Base-by-base conservation (phyloP, 257 asterid species). In the Nicotiana knightiana region DNA sequence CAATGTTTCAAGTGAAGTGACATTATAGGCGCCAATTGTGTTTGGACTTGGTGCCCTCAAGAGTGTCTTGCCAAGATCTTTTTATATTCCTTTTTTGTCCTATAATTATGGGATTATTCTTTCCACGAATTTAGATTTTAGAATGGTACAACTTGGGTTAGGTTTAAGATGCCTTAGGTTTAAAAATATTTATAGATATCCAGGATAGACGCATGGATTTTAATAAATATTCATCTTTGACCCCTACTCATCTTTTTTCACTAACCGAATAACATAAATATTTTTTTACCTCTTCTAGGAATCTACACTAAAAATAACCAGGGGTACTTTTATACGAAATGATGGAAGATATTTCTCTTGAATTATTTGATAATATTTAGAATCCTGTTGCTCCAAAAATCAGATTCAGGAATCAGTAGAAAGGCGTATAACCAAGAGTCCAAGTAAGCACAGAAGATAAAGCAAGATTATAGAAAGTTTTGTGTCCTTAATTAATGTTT, bases 161-260 rank as follows among this genome's bases (percentile, higher is more conserved):
- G 79, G 79, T 83, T 83, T 66, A 48, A 83, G 86, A 83, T 85
- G 86, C 79, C 84, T 57, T 1, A 63, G 53, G 51, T 57, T 21
- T 67, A 78, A 83, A 78, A 83, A 26, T 73, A 63, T 77, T 76
- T 84, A 6, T 6, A 51, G 12, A n/a, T 18, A 32, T 84, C 55
- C 33, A 58, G 75, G 53, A 73, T 24, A 48, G 35, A 73, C 28
- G 43, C 62, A 73, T 26, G 9, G 1, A 13, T 73, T 48, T 46
- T 26, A 73, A 54, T 46, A 46, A 71, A 12, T 12, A 12, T 71
- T 71, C 79, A 71, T 65, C 71, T 15, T 6, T 30, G 5, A 2
- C 77, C 30, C 54, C 9, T 32, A 54, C 4, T 77, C 33, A 33
- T 16, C 1, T 3, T 21, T 59, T 24, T 9, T 33, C 4, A 59